Evolutionary conservation across 192 early-diverging fungal genomes (phyloP).

Genomic region (Anaeromyces robustus): DNA sequence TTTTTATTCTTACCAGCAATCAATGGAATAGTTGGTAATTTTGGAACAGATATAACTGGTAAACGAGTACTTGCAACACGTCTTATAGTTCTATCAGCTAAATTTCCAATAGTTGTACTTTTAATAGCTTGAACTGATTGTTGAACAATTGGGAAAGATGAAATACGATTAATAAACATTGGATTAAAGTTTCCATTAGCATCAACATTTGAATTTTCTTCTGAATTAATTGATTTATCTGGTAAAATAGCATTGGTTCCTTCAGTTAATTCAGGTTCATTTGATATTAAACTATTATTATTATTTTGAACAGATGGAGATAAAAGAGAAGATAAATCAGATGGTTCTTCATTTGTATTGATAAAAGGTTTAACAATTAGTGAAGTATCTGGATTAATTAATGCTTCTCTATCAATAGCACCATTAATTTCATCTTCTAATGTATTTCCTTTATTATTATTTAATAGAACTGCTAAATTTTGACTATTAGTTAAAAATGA

Average conservation of each 20-base stretch:
- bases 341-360: not conserved
- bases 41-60: not conserved
- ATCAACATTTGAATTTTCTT: not conserved
- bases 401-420: not conserved
- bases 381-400: not conserved
- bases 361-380: not conserved
- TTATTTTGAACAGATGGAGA: not conserved
- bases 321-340: not conserved
- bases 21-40: not conserved
- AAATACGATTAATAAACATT: not conserved
- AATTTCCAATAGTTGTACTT: not conserved
- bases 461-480: not conserved
- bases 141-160: not conserved
- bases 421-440: not conserved
- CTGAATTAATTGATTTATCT: not conserved
- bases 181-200: not conserved
- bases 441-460: not conserved
- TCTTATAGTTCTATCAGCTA: not conserved
- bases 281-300: not conserved
- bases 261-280: not conserved
- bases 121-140: not conserved
- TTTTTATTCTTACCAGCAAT: not conserved
- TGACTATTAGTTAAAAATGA: not conserved
- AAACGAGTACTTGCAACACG: not conserved
- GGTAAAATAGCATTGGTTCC: not conserved